Conservation (phyloP, 805 yeast genomes). For the Candida multigemmis region DNA sequence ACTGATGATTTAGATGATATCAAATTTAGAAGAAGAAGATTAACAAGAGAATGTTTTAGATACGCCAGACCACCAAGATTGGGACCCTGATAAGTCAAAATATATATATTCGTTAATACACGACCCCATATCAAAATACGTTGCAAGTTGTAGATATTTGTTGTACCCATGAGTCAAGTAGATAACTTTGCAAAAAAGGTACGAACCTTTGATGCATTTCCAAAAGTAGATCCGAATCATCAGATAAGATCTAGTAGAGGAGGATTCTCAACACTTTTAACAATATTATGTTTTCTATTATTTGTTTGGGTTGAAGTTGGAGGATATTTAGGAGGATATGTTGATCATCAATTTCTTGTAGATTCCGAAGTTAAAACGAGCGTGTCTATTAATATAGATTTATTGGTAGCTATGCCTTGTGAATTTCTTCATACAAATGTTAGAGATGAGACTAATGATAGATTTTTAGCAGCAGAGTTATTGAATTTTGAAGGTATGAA, state of each 20-base stretch:
- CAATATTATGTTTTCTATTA: constrained; percentile 53
- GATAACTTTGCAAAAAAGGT: constrained; percentile 30
- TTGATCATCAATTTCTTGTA: constrained; percentile 71
- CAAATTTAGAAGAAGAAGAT: constrained; percentile 49
- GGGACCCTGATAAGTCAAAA: too few species aligned
- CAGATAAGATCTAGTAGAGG: constrained; percentile 71
- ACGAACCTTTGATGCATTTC: constrained; percentile 38
- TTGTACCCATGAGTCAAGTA: too few species aligned
- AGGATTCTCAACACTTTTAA: constrained; percentile 59
- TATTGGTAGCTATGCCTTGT: constrained; percentile 82
- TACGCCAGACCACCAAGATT: constrained; percentile 19
- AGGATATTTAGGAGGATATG: constrained; percentile 71
- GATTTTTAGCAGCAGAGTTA: constrained; percentile 68
- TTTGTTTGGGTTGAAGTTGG: constrained; percentile 82
- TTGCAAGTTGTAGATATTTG: too few species aligned
- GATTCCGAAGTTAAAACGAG: constrained; percentile 50
- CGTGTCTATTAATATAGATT: constrained; percentile 66
- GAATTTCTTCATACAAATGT: constrained; percentile 65
- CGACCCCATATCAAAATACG: too few species aligned
- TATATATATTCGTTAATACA: too few species aligned
- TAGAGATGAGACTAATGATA: constrained; percentile 68
- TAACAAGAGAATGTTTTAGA: constrained; percentile 43
- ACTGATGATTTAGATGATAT: constrained; percentile 25
- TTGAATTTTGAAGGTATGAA: constrained; percentile 60
- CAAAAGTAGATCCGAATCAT: constrained; percentile 42